Conservation (phyloP, 2,329 filamentous ascomycete species). For the Aureobasidium namibiae region DNA sequence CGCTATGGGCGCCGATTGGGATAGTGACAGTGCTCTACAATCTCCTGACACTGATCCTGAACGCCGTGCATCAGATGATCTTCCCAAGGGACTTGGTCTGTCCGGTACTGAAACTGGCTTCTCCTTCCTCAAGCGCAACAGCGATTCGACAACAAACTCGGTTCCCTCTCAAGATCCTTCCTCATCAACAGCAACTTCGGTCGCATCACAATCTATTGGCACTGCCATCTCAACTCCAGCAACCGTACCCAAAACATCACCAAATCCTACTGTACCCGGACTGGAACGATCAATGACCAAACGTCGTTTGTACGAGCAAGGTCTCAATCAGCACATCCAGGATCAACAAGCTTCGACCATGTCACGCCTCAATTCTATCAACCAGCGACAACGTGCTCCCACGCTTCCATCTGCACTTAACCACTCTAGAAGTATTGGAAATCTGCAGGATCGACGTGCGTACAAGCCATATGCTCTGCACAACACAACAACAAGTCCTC, state of each 20-base stretch:
- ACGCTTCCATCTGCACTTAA: conserved; percentile 35
- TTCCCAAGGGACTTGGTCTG: conserved; percentile 7
- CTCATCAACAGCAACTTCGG: conserved; percentile 72
- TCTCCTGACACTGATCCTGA: conserved; percentile 17
- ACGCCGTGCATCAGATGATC: conserved; percentile 31
- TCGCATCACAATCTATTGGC: conserved; percentile 59
- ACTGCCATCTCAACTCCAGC: conserved; percentile 32
- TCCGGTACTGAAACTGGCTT: conserved; percentile 17
- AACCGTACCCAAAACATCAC: conserved; percentile 21
- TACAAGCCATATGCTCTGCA: conserved; percentile 23
- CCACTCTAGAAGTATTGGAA: conserved; percentile 52
- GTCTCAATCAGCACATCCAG: conserved; percentile 68
- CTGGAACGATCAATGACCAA: conserved; percentile 62
- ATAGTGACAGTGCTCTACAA: conserved; percentile 11
- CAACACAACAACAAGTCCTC: conserved; percentile 32
- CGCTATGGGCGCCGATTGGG: conserved; percentile 29
- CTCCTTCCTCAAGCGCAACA: conserved; percentile 65
- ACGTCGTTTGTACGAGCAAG: conserved; percentile 74
- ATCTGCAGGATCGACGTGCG: conserved; percentile 45
- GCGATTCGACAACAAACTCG: conserved; percentile 75
- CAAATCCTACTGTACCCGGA: conserved; percentile 23
- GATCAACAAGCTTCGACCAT: conserved; percentile 71
- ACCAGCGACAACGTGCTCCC: conserved; percentile 51
- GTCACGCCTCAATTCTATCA: conserved; percentile 68
- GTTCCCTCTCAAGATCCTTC: conserved; percentile 62